phyloP scores from a whole-genome alignment of 78 protist genomes.

The Polysphondylium violaceum region DNA sequence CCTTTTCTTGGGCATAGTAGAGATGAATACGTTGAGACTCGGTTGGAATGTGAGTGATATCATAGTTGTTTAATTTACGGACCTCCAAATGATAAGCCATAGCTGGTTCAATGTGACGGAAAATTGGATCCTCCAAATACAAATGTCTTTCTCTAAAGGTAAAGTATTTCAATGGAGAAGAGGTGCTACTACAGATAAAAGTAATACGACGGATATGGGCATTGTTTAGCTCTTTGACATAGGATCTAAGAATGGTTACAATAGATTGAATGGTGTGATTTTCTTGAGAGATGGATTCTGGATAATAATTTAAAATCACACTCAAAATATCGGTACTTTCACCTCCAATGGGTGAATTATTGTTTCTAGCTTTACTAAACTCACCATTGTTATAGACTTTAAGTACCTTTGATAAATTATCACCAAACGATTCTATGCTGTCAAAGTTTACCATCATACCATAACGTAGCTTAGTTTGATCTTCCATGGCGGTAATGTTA shows the following conservation, averaged over 20 bases:
- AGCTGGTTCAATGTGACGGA: slow-evolving; percentile 94
- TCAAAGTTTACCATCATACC: slow-evolving; percentile 77
- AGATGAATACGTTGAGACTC: slow-evolving; percentile 84
- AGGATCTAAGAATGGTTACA: slow-evolving; percentile 10
- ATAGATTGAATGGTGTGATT: slow-evolving; percentile 20
- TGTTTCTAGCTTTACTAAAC: background rate
- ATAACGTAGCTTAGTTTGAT: slow-evolving; percentile 52
- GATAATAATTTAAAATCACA: slow-evolving; percentile 19
- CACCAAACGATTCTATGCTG: slow-evolving; percentile 17
- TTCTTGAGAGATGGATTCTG: slow-evolving; percentile 54
- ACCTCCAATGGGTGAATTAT: background rate
- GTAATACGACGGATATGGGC: slow-evolving; percentile 64
- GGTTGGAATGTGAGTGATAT: slow-evolving; percentile 81
- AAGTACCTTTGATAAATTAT: slow-evolving; percentile 2
- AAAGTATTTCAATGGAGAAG: slow-evolving; percentile 77
- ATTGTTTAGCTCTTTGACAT: slow-evolving; percentile 1
- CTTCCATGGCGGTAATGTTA: slow-evolving; percentile 31
- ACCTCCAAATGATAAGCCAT: slow-evolving; percentile 93
- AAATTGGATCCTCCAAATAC: slow-evolving; percentile 88
- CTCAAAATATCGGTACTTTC: slow-evolving; percentile 49
- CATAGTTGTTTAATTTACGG: slow-evolving; percentile 85
- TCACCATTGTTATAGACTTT: slow-evolving; percentile 40
- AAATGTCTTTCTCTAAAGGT: slow-evolving; percentile 88
- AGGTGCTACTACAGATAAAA: slow-evolving; percentile 35
- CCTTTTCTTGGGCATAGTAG: slow-evolving; percentile 90